phyloP scores from a whole-genome alignment of 768 basidiomycete genomes.

The Pleurotus salmoneostramineus region DNA sequence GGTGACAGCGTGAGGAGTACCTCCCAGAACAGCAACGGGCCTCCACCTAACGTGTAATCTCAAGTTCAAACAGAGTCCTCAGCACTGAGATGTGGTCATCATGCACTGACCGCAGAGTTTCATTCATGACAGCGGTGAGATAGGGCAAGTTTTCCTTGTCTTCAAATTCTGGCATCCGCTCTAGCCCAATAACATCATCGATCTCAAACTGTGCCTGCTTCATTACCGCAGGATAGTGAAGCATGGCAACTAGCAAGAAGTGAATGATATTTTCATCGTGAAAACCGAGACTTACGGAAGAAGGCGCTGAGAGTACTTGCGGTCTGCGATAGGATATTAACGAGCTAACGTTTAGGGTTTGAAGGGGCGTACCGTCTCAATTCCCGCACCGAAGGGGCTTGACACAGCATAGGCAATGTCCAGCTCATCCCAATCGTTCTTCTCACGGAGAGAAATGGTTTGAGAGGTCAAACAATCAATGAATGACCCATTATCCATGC shows the following conservation, averaged over 20 bases:
- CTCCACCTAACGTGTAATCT: constrained; percentile 21
- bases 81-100: not conserved
- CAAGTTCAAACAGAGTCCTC: not conserved
- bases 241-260: constrained; percentile 27
- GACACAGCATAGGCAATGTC: constrained; percentile 42
- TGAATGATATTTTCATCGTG: too few species aligned
- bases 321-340: constrained; percentile 16
- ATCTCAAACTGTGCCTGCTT: constrained; percentile 35
- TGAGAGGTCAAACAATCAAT: constrained; percentile 37
- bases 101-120: constrained; percentile 26
- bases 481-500: constrained; percentile 33
- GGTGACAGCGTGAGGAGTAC: constrained; percentile 32
- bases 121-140: constrained; percentile 32
- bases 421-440: constrained; percentile 35
- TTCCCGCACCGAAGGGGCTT: constrained; percentile 43
- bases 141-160: constrained; percentile 32
- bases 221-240: constrained; percentile 34
- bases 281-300: constrained; percentile 17
- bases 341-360: not conserved
- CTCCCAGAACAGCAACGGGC: constrained; percentile 28
- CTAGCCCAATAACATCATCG: constrained; percentile 28
- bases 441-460: constrained; percentile 27
- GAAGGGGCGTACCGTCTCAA: constrained; percentile 31
- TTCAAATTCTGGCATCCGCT: constrained; percentile 32
- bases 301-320: constrained; percentile 26